Evolutionary conservation across 192 early-diverging fungal species (phyloP).

Genomic region (Podila minutissima): DNA sequence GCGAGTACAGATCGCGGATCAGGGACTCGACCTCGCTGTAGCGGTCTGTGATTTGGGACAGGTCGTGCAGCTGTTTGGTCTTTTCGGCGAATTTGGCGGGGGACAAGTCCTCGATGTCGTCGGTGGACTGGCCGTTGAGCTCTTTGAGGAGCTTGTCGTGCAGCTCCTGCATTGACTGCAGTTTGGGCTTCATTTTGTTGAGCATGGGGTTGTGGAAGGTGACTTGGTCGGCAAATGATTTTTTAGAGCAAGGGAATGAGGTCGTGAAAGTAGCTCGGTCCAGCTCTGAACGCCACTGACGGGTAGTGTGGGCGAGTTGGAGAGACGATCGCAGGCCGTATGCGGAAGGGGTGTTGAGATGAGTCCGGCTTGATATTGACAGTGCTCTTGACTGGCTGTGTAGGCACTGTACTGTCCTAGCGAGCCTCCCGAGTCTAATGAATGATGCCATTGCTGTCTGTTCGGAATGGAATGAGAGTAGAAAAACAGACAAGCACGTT

Average conservation of each 20-base stretch:
- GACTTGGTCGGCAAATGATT: neutral
- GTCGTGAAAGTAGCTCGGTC: neutral
- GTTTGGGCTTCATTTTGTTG: slow-evolving; percentile 47
- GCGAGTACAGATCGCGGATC: slow-evolving; percentile 23
- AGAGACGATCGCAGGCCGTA: too few species aligned
- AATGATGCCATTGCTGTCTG: too few species aligned
- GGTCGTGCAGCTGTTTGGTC: slow-evolving; percentile 45
- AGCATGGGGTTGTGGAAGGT: slow-evolving; percentile 38
- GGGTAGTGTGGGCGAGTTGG: too few species aligned
- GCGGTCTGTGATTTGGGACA: slow-evolving; percentile 33
- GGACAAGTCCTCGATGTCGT: slow-evolving; percentile 9
- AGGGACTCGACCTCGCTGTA: slow-evolving; percentile 23
- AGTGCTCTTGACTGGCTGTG: too few species aligned
- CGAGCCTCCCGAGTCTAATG: too few species aligned
- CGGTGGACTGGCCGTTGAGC: slow-evolving; percentile 28
- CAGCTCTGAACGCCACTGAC: neutral
- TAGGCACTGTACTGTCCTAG: too few species aligned
- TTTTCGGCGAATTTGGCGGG: slow-evolving; percentile 41
- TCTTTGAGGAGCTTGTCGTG: slow-evolving; percentile 42
- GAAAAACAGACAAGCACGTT: too few species aligned
- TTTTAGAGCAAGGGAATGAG: neutral
- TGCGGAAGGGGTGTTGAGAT: too few species aligned
- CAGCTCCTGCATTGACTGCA: slow-evolving; percentile 40
- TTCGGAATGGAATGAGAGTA: too few species aligned
- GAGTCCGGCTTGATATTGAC: too few species aligned